phyloP scores from a whole-genome alignment of 768 basidiomycete genomes.

The Suillus placidus region DNA sequence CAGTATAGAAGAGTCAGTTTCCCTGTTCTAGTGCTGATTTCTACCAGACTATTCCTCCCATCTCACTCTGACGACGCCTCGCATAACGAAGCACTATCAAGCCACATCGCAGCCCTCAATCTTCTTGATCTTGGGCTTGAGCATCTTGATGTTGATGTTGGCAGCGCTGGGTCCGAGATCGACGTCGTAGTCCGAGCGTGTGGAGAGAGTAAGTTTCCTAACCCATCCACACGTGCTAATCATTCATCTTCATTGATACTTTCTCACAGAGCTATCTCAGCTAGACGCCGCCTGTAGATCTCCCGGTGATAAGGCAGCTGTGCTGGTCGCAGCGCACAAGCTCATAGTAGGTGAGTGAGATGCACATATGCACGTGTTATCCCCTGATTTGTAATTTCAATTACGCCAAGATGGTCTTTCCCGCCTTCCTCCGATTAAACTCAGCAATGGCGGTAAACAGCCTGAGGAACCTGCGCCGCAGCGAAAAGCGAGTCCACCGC shows the following conservation, averaged over 20 bases:
- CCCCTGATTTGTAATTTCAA: background rate
- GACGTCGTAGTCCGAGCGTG: slow-evolving; percentile 69
- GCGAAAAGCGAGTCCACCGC: background rate
- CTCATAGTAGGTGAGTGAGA: slow-evolving; percentile 75
- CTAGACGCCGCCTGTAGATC: slow-evolving; percentile 53
- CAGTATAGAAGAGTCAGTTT: background rate
- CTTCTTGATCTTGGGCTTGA: slow-evolving; percentile 86
- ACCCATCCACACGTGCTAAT: background rate
- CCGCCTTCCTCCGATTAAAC: slow-evolving; percentile 67
- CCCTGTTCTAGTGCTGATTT: slow-evolving; percentile 1
- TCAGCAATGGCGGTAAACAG: slow-evolving; percentile 63
- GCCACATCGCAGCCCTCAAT: slow-evolving; percentile 88
- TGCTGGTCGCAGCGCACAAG: slow-evolving; percentile 85
- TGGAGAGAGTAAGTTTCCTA: slow-evolving; percentile 67
- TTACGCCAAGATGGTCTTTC: slow-evolving; percentile 67
- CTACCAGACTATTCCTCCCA: slow-evolving; percentile 73
- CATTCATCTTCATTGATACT: slow-evolving; percentile 31
- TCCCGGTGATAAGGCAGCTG: slow-evolving; percentile 77
- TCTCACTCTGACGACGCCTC: slow-evolving; percentile 74
- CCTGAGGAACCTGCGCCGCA: slow-evolving; percentile 12
- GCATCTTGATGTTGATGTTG: slow-evolving; percentile 87
- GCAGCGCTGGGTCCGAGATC: slow-evolving; percentile 49
- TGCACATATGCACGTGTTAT: background rate
- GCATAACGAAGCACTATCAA: slow-evolving; percentile 89
- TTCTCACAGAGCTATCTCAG: slow-evolving; percentile 50